Evolutionary conservation across 345 rosid genomes (phyloP), one percentile per base, ranked within the genome.

Genomic region (Sisymbrium irio): DNA sequence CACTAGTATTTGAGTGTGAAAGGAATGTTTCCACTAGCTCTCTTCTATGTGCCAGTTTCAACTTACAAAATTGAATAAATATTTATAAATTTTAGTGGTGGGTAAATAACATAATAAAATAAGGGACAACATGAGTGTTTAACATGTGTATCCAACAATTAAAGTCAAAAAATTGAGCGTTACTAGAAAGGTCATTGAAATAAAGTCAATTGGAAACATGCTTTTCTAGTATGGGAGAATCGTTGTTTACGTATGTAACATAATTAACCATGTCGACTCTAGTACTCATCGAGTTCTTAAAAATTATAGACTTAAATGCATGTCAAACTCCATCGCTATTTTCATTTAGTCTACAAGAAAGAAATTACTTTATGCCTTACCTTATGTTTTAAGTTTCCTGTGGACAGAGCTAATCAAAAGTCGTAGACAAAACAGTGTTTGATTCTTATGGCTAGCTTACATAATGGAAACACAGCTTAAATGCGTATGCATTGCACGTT

Each of bases 101-200:
- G 54, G 69, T 51, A 19, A 5, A 6, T 6, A 55, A 19, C 46
- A 63, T 9, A 35, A 30, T 13, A 10, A 32, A 22, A 53, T 7
- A 40, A 36, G 20, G 27, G 74, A 76, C 65, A 70, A 0, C 66
- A 71, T 70, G 71, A 64, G 76, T 70, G 76, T 55, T 69, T 36
- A 63, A 55, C 72, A 77, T 70, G 76, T 46, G 76, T 62, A 41
- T 28, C 71, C 69, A 65, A 44, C 58, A 20, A 33, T 20, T 44
- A 69, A 62, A 50, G 79, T 54, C 40, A 58, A 39, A 39, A 42
- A 70, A 19, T 28, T 22, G 67, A 63, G 55, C 76, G 76, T 70
- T 77, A 64, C 76, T 54, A 76, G 18, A 55, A 55, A 55, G 8
- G n/a, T 36, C 46, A 54, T 5, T 30, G 1, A 68, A 61, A 50